Evolutionary conservation across 148 eudicot genomes (phyloP).

Genomic region (Hydrangea macrophylla): DNA sequence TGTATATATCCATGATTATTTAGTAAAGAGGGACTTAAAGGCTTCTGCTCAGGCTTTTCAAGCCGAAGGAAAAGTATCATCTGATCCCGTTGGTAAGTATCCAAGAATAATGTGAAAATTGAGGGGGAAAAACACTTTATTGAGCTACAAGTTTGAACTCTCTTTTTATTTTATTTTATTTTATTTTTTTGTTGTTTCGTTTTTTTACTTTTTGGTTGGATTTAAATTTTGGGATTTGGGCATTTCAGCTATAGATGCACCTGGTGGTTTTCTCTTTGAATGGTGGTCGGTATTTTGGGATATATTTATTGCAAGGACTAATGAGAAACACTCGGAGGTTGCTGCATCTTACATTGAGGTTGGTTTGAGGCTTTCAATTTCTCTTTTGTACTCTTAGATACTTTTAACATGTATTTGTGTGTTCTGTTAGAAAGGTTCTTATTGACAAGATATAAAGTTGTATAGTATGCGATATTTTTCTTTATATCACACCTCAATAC

Average conservation of each 20-base stretch:
- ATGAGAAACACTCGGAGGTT: slow-evolving; percentile 61
- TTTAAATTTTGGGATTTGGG: slow-evolving; percentile 6
- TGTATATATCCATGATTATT: slow-evolving; percentile 76
- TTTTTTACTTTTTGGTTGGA: neutral
- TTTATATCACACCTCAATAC: neutral
- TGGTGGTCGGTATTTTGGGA: slow-evolving; percentile 97
- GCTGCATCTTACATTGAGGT: slow-evolving; percentile 82
- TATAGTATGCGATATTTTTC: neutral
- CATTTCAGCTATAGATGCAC: slow-evolving; percentile 77
- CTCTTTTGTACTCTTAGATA: neutral
- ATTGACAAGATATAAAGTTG: neutral
- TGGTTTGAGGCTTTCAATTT: slow-evolving; percentile 12
- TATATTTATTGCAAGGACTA: slow-evolving; percentile 73
- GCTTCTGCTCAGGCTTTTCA: slow-evolving; percentile 76
- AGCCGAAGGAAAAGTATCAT: slow-evolving; percentile 74
- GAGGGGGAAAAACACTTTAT: neutral
- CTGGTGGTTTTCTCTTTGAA: slow-evolving; percentile 82
- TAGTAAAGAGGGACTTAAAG: slow-evolving; percentile 69
- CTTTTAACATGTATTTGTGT: neutral
- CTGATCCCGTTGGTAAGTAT: slow-evolving; percentile 68
- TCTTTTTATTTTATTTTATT: neutral
- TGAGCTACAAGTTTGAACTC: too few relatives aligned
- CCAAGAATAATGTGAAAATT: neutral
- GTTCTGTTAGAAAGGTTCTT: neutral
- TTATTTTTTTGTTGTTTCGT: neutral